Conservation (phyloP, 352 stramenopile species). For the Phytopythium sindhum region DNA sequence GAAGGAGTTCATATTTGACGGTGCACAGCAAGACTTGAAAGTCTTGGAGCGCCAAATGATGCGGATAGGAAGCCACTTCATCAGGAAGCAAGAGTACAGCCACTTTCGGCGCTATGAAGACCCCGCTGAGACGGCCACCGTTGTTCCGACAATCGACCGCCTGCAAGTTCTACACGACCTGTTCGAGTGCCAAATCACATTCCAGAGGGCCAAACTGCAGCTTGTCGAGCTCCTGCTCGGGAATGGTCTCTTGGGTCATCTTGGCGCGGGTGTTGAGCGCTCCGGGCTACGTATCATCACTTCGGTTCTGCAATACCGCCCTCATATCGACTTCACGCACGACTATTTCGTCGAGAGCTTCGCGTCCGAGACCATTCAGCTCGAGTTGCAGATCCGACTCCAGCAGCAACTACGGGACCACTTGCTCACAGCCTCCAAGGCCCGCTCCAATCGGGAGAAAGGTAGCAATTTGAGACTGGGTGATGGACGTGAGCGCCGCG, state of each 20-base stretch:
- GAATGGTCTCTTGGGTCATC: slow-evolving; percentile 12
- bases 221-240: slow-evolving; percentile 27
- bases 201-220: slow-evolving; percentile 40
- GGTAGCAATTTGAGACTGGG: not conserved
- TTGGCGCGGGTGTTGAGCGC: not conserved
- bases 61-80: slow-evolving; percentile 38
- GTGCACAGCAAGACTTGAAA: slow-evolving; percentile 34
- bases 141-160: slow-evolving; percentile 39
- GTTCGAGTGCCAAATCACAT: slow-evolving; percentile 46
- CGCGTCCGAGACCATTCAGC: slow-evolving; percentile 33
- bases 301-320: slow-evolving; percentile 21
- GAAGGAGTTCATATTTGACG: slow-evolving; percentile 36
- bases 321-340: slow-evolving; percentile 46
- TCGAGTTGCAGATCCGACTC: slow-evolving; percentile 44
- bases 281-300: slow-evolving; percentile 10
- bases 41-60: slow-evolving; percentile 45
- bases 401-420: slow-evolving; percentile 27
- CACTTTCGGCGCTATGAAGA: slow-evolving; percentile 3
- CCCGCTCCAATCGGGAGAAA: too few relatives aligned
- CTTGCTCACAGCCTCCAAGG: slow-evolving; percentile 4
- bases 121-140: not conserved
- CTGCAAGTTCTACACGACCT: slow-evolving; percentile 52
- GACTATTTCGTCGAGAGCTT: slow-evolving; percentile 66
- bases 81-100: slow-evolving; percentile 42
- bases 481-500: slow-evolving; percentile 1